phyloP scores from a whole-genome alignment of 2,329 filamentous ascomycete species.

The Fusarium succisae region DNA sequence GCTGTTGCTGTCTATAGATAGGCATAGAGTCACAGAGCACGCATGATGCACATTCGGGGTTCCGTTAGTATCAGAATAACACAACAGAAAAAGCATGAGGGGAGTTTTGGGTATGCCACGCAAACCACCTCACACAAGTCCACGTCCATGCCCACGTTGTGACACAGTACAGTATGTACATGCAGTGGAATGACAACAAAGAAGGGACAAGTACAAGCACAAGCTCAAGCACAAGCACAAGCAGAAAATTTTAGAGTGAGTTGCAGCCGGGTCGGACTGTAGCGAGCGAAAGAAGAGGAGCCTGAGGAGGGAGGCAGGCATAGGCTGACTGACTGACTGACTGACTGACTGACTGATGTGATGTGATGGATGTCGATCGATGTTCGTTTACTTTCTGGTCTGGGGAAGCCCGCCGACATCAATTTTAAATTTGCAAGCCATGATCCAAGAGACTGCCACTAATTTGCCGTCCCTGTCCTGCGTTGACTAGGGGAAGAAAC shows the following conservation, averaged over 20 bases:
- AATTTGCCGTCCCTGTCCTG: constrained; percentile 40
- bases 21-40: neutral
- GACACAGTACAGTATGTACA: constrained; percentile 9
- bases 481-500: constrained; percentile 29
- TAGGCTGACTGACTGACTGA: no score
- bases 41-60: constrained; percentile 31
- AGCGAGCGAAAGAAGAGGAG: constrained; percentile 17
- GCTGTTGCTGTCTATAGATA: constrained; percentile 8
- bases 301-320: neutral
- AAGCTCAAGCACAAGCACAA: neutral
- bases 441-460: constrained; percentile 38
- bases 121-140: constrained; percentile 15
- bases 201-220: neutral
- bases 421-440: constrained; percentile 47
- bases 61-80: constrained; percentile 24
- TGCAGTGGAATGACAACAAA: neutral
- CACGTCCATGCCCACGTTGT: constrained; percentile 25
- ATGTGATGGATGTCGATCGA: constrained; percentile 37
- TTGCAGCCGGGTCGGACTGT: constrained; percentile 17
- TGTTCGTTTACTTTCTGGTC: neutral
- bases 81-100: neutral
- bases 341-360: neutral
- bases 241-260: constrained; percentile 3
- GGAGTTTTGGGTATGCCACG: constrained; percentile 6
- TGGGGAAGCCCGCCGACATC: constrained; percentile 42